Percentiles rank a stretch among this genome's conserved stretches.
Evolutionary conservation across 495 filamentous ascomycete genomes (phyloP).

Genomic region (Rostrohypoxylon terebratum): DNA sequence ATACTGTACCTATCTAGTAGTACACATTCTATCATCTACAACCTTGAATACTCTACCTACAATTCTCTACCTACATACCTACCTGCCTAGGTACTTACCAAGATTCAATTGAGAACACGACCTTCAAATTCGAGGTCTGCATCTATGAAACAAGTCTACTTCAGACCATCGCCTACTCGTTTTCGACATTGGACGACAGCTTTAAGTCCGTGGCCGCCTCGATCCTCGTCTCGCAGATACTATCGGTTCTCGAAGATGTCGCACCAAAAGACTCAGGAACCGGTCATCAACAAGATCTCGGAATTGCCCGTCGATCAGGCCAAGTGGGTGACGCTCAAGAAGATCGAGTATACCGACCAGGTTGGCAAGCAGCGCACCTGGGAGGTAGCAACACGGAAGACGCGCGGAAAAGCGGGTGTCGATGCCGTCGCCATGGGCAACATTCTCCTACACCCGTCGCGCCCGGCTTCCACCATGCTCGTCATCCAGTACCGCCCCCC

Average conservation of each 20-base stretch:
- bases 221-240: background rate
- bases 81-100: no score
- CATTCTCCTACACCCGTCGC: conserved; percentile 62
- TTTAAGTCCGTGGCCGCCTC: background rate
- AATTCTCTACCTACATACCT: background rate
- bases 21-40: no score
- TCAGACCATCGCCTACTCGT: background rate
- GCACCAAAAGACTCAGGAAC: conserved; percentile 54
- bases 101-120: background rate
- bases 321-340: conserved; percentile 64
- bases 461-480: conserved; percentile 61
- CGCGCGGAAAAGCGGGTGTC: conserved; percentile 60
- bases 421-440: conserved; percentile 69
- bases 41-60: no score
- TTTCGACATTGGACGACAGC: background rate
- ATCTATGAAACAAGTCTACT: conserved; percentile 3
- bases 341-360: conserved; percentile 65
- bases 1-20: no score
- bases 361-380: conserved; percentile 62
- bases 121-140: background rate
- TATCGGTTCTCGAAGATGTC: conserved; percentile 33
- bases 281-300: conserved; percentile 59
- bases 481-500: conserved; percentile 80
- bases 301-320: conserved; percentile 59
- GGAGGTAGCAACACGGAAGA: conserved; percentile 67